These are phyloP conservation scores for Stemphylium beticola DNA, from an alignment of 2,329 filamentous ascomycete species.

Conservation along the genomic window DNA sequence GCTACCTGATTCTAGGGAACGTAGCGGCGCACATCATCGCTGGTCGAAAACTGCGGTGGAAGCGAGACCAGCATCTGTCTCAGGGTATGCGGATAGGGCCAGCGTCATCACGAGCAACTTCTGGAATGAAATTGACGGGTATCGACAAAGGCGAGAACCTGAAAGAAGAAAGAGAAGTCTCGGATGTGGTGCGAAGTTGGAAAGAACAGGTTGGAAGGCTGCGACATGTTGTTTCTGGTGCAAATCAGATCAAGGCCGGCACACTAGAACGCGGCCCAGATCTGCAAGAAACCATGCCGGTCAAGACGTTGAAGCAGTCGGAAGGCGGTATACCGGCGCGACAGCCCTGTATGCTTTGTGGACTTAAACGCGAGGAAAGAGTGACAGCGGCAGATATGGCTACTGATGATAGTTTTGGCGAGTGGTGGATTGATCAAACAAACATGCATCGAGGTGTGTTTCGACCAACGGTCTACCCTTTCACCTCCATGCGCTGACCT, in stretches of 20 bases:
- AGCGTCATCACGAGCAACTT: constrained; percentile 69
- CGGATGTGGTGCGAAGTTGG: constrained; percentile 79
- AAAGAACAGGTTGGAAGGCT: constrained; percentile 76
- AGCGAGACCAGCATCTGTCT: constrained; percentile 81
- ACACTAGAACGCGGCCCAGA: constrained; percentile 66
- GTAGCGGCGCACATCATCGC: constrained; percentile 82
- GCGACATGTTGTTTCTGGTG: constrained; percentile 72
- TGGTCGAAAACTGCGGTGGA: constrained; percentile 87
- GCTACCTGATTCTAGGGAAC: constrained; percentile 67
- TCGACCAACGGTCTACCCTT: background rate
- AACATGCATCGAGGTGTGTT: constrained; percentile 68
- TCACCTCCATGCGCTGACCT: constrained; percentile 37
- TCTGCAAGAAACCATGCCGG: constrained; percentile 70
- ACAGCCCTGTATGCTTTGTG: constrained; percentile 83
- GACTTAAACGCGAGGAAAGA: constrained; percentile 85
- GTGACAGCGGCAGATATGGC: constrained; percentile 75
- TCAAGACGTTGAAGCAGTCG: constrained; percentile 65
- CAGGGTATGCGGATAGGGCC: constrained; percentile 86
- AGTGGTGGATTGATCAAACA: constrained; percentile 86
- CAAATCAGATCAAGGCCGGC: constrained; percentile 58
- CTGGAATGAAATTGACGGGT: constrained; percentile 90
- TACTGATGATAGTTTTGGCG: constrained; percentile 89
- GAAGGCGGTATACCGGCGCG: constrained; percentile 75
- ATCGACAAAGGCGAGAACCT: constrained; percentile 82
- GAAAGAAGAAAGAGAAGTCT: constrained; percentile 83